Percentiles rank a stretch among this genome's conserved stretches.
Evolutionary conservation across 495 filamentous ascomycete species (phyloP).

Genomic region (Sabuloglossum arenarium): DNA sequence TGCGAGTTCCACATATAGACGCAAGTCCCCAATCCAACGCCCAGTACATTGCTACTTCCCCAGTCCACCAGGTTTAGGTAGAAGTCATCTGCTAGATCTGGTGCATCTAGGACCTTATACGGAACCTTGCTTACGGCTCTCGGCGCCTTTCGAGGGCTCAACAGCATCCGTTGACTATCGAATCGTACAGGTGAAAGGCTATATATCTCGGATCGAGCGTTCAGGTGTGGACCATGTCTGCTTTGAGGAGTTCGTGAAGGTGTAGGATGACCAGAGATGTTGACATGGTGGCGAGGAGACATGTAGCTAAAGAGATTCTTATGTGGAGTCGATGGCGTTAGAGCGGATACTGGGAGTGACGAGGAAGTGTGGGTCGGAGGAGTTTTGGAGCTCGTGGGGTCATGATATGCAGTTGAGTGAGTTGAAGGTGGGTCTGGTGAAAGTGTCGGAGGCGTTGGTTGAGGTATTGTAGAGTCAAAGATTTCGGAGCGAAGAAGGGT

Average conservation of each 20-base stretch:
- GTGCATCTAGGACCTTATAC: constrained; percentile 93
- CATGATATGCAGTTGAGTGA: constrained; percentile 35
- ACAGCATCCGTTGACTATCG: constrained; percentile 73
- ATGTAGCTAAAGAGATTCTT: constrained; percentile 94
- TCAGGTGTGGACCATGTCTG: constrained; percentile 62
- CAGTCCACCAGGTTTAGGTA: constrained; percentile 95
- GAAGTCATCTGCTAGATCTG: constrained; percentile 90
- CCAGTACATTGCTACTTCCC: constrained; percentile 87
- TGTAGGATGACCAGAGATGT: constrained; percentile 52
- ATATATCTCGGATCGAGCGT: constrained; percentile 78
- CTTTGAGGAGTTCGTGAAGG: constrained; percentile 79
- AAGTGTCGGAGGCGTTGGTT: constrained; percentile 43
- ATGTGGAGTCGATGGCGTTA: constrained; percentile 85
- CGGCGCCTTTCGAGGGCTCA: constrained; percentile 71
- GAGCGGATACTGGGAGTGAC: constrained; percentile 36
- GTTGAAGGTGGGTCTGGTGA: constrained; percentile 42
- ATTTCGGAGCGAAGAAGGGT: constrained; percentile 75
- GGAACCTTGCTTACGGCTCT: constrained; percentile 86
- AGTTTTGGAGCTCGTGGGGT: constrained; percentile 57
- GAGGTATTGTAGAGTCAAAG: constrained; percentile 76
- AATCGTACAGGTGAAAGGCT: constrained; percentile 81
- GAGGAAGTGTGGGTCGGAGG: constrained; percentile 48
- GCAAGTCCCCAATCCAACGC: constrained; percentile 74
- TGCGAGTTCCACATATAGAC: constrained; percentile 99
- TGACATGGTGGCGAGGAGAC: constrained; percentile 46